Evolutionary conservation across 768 basidiomycete genomes (phyloP).

Genomic region (Rhizopogon vulgaris): DNA sequence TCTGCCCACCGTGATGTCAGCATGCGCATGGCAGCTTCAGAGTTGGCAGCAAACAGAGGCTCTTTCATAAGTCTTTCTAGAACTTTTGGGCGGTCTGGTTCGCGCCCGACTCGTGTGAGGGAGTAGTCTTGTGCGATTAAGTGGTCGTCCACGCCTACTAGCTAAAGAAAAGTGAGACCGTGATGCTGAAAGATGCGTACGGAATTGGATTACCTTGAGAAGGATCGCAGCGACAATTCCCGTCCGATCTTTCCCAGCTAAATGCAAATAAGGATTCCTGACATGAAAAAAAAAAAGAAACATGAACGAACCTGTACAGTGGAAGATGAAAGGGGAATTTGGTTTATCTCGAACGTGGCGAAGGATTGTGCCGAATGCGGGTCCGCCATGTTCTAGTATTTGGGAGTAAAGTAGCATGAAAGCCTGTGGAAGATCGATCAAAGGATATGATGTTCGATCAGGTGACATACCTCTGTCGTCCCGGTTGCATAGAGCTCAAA

Average conservation of each 20-base stretch:
- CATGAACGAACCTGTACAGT: conserved; percentile 55
- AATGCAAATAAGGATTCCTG: too few species aligned
- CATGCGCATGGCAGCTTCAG: conserved; percentile 77
- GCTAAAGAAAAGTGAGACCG: conserved; percentile 31
- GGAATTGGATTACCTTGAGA: conserved; percentile 43
- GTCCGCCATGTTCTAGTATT: conserved; percentile 69
- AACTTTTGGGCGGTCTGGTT: conserved; percentile 67
- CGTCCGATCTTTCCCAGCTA: conserved; percentile 80
- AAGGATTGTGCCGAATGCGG: conserved; percentile 63
- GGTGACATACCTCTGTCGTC: conserved; percentile 57
- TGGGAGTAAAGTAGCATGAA: conserved; percentile 79
- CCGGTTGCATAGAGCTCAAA: conserved; percentile 71
- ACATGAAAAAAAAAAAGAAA: neutral
- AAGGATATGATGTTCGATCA: neutral
- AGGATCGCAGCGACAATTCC: conserved; percentile 70
- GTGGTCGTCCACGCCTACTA: conserved; percentile 65
- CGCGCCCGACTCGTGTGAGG: conserved; percentile 71
- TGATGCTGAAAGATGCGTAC: neutral
- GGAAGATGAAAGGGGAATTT: conserved; percentile 59
- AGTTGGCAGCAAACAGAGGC: conserved; percentile 67
- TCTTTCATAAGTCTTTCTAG: conserved; percentile 64
- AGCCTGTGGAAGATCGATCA: conserved; percentile 37
- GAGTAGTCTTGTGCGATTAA: conserved; percentile 69
- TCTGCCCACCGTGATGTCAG: conserved; percentile 62
- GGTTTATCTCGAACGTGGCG: conserved; percentile 70